These are phyloP conservation scores for Penicillium sp. DNA, from an alignment of 2,329 filamentous ascomycete species.

Conservation along the genomic window DNA sequence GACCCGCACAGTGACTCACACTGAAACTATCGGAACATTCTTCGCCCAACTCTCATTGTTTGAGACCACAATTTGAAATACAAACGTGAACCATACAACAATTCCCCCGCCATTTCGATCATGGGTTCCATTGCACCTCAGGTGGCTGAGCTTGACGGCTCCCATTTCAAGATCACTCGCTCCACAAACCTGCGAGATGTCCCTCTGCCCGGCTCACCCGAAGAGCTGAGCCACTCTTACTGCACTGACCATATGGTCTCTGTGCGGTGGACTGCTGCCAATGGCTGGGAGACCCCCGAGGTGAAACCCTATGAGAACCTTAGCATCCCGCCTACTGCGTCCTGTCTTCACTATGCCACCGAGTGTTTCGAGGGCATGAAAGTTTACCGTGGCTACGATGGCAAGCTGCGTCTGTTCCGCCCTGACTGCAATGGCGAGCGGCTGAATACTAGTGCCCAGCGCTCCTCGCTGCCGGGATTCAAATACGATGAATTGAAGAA, in stretches of 20 bases:
- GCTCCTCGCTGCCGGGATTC: slow-evolving; percentile 77
- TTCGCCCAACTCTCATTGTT: not conserved
- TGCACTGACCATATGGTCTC: slow-evolving; percentile 90
- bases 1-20: slow-evolving; percentile 17
- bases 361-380: slow-evolving; percentile 91
- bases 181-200: slow-evolving; percentile 41
- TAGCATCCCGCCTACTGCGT: slow-evolving; percentile 78
- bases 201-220: slow-evolving; percentile 43
- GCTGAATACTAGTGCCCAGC: slow-evolving; percentile 58
- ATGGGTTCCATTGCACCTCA: slow-evolving; percentile 38
- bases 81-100: no score
- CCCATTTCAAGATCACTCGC: slow-evolving; percentile 43
- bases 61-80: not conserved
- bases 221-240: slow-evolving; percentile 44
- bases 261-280: slow-evolving; percentile 65
- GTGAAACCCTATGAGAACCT: slow-evolving; percentile 79
- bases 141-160: slow-evolving; percentile 44
- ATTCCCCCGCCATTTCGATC: slow-evolving; percentile 12
- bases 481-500: slow-evolving; percentile 72
- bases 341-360: slow-evolving; percentile 84
- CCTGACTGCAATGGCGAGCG: slow-evolving; percentile 72
- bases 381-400: slow-evolving; percentile 69
- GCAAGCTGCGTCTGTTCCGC: slow-evolving; percentile 76
- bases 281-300: slow-evolving; percentile 75
- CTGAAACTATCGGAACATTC: not conserved